Base-by-base conservation (phyloP, 2,329 filamentous ascomycete genomes). In the Venturia effusa region DNA sequence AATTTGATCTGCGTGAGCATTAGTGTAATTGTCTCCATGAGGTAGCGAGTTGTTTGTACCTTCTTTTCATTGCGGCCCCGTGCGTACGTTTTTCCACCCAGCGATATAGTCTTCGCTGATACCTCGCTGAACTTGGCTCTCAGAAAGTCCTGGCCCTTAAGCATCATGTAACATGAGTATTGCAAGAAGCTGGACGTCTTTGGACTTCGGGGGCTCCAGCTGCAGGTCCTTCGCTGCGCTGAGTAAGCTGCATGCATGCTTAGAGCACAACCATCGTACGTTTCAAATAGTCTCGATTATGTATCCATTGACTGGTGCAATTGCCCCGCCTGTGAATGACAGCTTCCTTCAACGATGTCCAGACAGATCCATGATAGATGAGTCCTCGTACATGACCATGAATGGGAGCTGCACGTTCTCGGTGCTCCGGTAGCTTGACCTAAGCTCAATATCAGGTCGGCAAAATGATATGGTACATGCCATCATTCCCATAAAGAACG, bases 51-150 rank as follows among this genome's bases (percentile, higher is more conserved):
- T 61, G 19, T 27, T 27, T 48, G 11, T 39, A 61, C 63, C 55
- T 61, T 61, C 24, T 55, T 45, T 40, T 64, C 63, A 61, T 64
- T 64, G 17, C 63, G 63, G 40, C 30, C 59, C 22, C 63, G 32
- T 11, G 61, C 27, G 39, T 51, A 64, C 11, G 61, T 32, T 24
- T 51, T 64, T 61, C 45, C 63, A n/a, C 55, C 55, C 32, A 61
- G 24, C 41, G 63, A 61, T 27, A 64, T 37, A 17, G 63, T 59
- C 63, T 64, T 64, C n/a, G 63, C 63, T 13, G 63, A 64, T 15
- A 64, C 43, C 30, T 61, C 48, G 41, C 57, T 55, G n/a, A 64
- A 61, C n/a, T 61, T 64, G 15, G 40, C 57, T 40, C 61, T 64
- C 40, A 64, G 59, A 24, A 43, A 41, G 13, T 60, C 34, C 34